A percentile compares a stretch with the other conserved stretches of the same genome.
phyloP scores from a whole-genome alignment of 2,329 filamentous ascomycete genomes.

The Clarireedia hainanense region DNA sequence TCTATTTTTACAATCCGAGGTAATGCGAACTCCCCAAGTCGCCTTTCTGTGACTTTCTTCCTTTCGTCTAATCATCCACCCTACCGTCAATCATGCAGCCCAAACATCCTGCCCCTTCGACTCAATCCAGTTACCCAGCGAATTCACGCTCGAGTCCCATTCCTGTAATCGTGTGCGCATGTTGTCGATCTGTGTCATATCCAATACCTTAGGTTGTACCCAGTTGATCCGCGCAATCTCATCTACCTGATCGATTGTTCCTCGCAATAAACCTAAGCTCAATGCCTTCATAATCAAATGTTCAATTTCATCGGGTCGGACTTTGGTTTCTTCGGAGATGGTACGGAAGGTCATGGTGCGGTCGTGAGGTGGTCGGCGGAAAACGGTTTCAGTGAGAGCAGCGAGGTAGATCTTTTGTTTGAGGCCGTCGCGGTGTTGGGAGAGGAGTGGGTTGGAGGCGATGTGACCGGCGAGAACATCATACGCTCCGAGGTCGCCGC shows the following conservation, averaged over 20 bases:
- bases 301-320: conserved; percentile 86
- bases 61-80: conserved; percentile 10
- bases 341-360: conserved; percentile 86
- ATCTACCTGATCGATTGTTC: conserved; percentile 93
- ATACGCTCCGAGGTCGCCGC: conserved; percentile 83
- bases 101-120: conserved; percentile 89
- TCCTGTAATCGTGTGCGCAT: conserved; percentile 85
- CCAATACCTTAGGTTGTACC: conserved; percentile 97
- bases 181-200: conserved; percentile 88
- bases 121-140: conserved; percentile 96
- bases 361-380: conserved; percentile 91
- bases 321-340: conserved; percentile 88
- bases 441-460: conserved; percentile 68
- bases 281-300: conserved; percentile 99
- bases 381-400: conserved; percentile 90
- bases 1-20: conserved; percentile 27
- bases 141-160: conserved; percentile 94
- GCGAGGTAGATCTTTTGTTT: conserved; percentile 98
- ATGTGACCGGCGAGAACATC: conserved; percentile 77
- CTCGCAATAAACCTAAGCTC: conserved; percentile 79
- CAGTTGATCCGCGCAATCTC: conserved; percentile 93
- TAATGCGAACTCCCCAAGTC: conserved; percentile 16
- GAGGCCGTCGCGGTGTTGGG: conserved; percentile 73
- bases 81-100: conserved; percentile 54
- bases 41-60: conserved; percentile 14